Percentiles rank a stretch among this genome's conserved stretches.
Evolutionary conservation across 2,329 filamentous ascomycete genomes (phyloP).

Genomic region (Fusarium mundagurra): DNA sequence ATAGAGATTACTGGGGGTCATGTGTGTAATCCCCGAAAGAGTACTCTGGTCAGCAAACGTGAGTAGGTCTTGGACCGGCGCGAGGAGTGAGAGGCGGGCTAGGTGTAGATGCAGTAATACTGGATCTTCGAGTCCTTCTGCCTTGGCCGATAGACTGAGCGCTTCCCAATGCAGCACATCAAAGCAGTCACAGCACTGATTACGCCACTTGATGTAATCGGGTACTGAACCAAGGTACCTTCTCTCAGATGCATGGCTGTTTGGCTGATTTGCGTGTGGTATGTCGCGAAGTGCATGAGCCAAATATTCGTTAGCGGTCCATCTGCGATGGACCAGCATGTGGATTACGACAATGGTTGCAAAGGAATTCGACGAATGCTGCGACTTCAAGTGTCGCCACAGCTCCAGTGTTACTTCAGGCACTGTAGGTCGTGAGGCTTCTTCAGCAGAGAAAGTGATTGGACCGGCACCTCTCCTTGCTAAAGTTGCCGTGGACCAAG

Average conservation of each 20-base stretch:
- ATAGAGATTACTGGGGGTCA: background rate
- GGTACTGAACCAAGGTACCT: background rate
- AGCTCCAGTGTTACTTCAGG: background rate
- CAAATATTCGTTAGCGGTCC: background rate
- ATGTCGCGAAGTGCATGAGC: background rate
- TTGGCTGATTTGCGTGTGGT: background rate
- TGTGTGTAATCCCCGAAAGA: background rate
- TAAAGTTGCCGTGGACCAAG: background rate
- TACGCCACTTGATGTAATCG: background rate
- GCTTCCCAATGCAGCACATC: background rate
- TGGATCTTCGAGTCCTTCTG: background rate
- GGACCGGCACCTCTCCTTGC: rapidly evolving
- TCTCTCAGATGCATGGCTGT: background rate
- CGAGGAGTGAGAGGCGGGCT: background rate
- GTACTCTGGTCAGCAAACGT: background rate
- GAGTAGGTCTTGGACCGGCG: background rate
- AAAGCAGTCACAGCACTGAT: background rate
- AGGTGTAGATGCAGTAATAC: background rate
- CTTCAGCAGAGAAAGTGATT: background rate
- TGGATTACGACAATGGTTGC: background rate
- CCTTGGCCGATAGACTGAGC: background rate
- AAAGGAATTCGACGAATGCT: background rate
- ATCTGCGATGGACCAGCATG: background rate
- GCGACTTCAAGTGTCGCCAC: background rate
- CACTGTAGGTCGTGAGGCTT: background rate